A percentile compares a stretch with the other conserved stretches of the same genome.
These are phyloP conservation scores for Leonotis leonurus DNA, from an alignment of 257 asterid species.

Conservation along the genomic window DNA sequence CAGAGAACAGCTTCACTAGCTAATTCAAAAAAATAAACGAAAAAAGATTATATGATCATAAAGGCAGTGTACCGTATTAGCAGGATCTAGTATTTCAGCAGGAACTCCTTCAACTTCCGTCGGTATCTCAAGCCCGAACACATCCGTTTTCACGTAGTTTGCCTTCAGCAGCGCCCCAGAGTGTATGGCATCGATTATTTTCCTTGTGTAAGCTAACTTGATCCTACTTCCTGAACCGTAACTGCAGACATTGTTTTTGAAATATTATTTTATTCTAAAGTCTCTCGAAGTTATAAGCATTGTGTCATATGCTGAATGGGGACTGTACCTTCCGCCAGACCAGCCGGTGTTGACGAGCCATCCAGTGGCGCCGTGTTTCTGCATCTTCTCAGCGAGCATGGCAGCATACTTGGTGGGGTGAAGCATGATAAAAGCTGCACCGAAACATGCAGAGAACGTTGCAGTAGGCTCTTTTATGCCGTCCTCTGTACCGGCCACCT, in stretches of 20 bases:
- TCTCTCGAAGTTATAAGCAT: neutral
- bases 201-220: slow-evolving; percentile 81
- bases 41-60: neutral
- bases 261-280: neutral
- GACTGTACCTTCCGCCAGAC: slow-evolving; percentile 90
- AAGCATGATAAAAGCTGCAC: slow-evolving; percentile 93
- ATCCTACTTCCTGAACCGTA: slow-evolving; percentile 79
- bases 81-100: slow-evolving; percentile 71
- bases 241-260: slow-evolving; percentile 26
- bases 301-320: neutral
- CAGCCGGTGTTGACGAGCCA: slow-evolving; percentile 98
- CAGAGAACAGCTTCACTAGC: neutral
- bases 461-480: slow-evolving; percentile 95
- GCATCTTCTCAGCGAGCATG: slow-evolving; percentile 85
- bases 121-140: slow-evolving; percentile 73
- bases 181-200: slow-evolving; percentile 85
- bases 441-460: slow-evolving; percentile 91
- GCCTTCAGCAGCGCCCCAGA: slow-evolving; percentile 58
- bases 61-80: slow-evolving; percentile 47
- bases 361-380: slow-evolving; percentile 76
- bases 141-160: slow-evolving; percentile 55
- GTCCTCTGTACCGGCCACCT: slow-evolving; percentile 99
- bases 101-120: slow-evolving; percentile 72
- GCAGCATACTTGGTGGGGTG: slow-evolving; percentile 91
- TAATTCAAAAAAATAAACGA: neutral